Evolutionary conservation across 192 early-diverging fungal species (phyloP), one percentile per base, ranked within the genome.

Genomic region (Coemansia sp.): DNA sequence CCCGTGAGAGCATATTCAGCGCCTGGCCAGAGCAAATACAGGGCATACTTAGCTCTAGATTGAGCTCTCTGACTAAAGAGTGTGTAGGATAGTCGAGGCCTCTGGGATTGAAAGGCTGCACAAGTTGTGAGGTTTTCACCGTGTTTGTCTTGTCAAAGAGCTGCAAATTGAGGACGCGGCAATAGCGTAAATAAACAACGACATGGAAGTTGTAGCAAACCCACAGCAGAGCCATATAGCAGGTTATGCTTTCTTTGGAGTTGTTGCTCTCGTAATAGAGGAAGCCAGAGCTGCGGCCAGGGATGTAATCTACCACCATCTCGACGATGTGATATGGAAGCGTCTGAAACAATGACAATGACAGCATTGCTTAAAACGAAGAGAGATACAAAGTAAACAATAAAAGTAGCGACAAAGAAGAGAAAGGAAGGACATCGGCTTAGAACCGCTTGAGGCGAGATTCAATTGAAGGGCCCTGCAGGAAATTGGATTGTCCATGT

Each of bases 361-460:
- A 45, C 0, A n/a, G 0, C 42, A 45, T 45, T 45, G 43, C 8
- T 45, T 45, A 18, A 5, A 38, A 38, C n/a, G 20, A 45, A 5
- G 16, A 42, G 13, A 42, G 14, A 42, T 3, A 45, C 2, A 45
- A 7, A 20, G 9, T 20, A 45, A 45, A 18, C 8, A 45, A 45
- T 18, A 9, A 24, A 59, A 42, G 21, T 46, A 58, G 43, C 26
- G 23, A 39, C 8, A 42, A 18, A 67, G 56, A 62, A 48, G 63
- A 24, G 63, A 57, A 16, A 48, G 35, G 24, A 18, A 26, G 40
- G 38, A 48, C n/a, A 43, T 16, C 0, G 6, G 42, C 31, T 31
- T 31, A 31, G 31, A 31, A 4, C 31, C 31, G 4, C 31, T 31
- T n/a, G n/a, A n/a, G n/a, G n/a, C n/a, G n/a, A n/a, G n/a, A n/a